phyloP scores from a whole-genome alignment of 352 stramenopile genomes.

The Paralagenidium karlingii region DNA sequence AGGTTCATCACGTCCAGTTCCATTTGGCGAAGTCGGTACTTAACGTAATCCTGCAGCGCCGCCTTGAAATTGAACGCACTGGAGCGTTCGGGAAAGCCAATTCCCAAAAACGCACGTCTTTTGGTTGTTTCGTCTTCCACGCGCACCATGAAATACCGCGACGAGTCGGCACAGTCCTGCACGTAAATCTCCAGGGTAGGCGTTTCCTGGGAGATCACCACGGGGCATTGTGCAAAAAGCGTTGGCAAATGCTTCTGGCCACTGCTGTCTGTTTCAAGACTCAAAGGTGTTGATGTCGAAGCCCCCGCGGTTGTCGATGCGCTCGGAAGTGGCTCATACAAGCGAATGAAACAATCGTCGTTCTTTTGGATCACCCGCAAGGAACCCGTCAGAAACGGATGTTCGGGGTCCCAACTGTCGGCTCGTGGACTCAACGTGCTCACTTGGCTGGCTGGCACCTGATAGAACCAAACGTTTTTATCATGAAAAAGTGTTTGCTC shows the following conservation, averaged over 20 bases:
- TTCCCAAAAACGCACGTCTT: conserved; percentile 60
- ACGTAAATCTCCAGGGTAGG: conserved; percentile 55
- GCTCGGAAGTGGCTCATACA: conserved; percentile 47
- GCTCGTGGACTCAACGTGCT: conserved; percentile 59
- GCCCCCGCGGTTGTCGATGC: conserved; percentile 1
- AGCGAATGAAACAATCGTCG: conserved; percentile 55
- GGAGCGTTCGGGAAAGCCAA: conserved; percentile 66
- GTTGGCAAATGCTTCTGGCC: conserved; percentile 5
- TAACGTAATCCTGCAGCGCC: conserved; percentile 69
- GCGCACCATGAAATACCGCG: conserved; percentile 81
- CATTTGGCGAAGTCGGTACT: conserved; percentile 58
- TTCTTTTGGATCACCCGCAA: conserved; percentile 56
- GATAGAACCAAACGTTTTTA: conserved; percentile 76
- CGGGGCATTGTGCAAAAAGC: conserved; percentile 69
- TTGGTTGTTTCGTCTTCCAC: conserved; percentile 65
- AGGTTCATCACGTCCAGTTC: no score
- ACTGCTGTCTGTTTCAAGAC: neutral
- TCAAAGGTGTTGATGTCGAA: neutral
- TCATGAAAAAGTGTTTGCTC: conserved; percentile 70
- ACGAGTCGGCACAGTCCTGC: conserved; percentile 80
- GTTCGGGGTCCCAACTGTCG: conserved; percentile 69
- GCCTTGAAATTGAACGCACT: conserved; percentile 81
- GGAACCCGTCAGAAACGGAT: conserved; percentile 66
- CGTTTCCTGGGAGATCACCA: conserved; percentile 51
- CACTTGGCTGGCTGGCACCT: conserved; percentile 52